Evolutionary conservation across 2,329 filamentous ascomycete genomes (phyloP).

Genomic region (Arthrinium puccinioides): DNA sequence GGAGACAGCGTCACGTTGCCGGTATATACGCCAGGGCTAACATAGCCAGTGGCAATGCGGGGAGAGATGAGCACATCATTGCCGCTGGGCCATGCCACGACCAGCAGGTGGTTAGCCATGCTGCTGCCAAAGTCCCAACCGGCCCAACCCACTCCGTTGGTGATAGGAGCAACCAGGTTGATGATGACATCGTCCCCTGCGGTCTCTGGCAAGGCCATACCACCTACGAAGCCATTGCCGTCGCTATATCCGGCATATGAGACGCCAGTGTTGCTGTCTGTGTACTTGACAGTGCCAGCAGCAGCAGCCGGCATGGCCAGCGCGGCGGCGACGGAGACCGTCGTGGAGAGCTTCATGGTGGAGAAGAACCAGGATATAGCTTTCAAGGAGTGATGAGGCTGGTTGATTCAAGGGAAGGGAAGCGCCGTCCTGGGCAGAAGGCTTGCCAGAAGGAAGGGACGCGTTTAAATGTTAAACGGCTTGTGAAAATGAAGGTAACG

Average conservation of each 20-base stretch:
- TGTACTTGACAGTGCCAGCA: conserved; percentile 19
- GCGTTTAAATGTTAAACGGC: conserved; percentile 8
- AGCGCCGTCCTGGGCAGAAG: conserved; percentile 8
- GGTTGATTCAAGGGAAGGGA: conserved; percentile 3
- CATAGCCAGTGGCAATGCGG: conserved; percentile 30
- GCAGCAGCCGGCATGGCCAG: conserved; percentile 11
- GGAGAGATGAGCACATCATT: conserved; percentile 27
- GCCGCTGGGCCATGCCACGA: conserved; percentile 42
- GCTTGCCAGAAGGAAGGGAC: conserved; percentile 5
- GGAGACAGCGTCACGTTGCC: conserved; percentile 31
- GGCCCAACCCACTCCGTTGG: conserved; percentile 37
- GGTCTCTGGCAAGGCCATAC: conserved; percentile 42
- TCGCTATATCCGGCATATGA: conserved; percentile 29
- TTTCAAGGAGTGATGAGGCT: conserved; percentile 9
- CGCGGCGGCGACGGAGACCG: conserved; percentile 13
- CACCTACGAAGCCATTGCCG: conserved; percentile 34
- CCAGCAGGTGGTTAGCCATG: conserved; percentile 40
- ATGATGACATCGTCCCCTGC: conserved; percentile 45
- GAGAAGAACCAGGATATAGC: conserved; percentile 6
- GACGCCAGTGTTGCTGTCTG: conserved; percentile 37
- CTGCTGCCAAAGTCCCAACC: conserved; percentile 37
- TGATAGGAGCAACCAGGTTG: conserved; percentile 38
- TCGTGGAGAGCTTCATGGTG: conserved; percentile 13
- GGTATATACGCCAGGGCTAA: conserved; percentile 37
- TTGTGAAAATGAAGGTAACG: conserved; percentile 1